phyloP scores from a whole-genome alignment of 441 rosid genomes.

The Gossypium gossypioides region DNA sequence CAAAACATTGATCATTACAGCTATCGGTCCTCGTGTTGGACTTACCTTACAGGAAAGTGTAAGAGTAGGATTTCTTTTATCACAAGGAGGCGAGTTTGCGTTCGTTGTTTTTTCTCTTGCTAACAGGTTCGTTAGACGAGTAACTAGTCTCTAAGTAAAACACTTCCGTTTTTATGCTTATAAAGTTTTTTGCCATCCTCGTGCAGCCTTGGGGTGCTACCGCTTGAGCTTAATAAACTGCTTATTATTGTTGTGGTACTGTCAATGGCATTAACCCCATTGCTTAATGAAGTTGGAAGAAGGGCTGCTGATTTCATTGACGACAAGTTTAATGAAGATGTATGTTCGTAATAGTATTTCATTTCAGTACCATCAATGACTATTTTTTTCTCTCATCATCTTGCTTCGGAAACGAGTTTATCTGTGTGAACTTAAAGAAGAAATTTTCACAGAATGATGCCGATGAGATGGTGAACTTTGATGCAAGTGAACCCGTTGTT shows the following conservation, averaged over 20 bases:
- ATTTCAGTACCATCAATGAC: slow-evolving; percentile 7
- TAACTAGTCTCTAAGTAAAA: slow-evolving; percentile 12
- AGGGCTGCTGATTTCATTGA: slow-evolving; percentile 72
- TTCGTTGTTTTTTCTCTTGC: slow-evolving; percentile 93
- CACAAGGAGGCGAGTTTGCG: slow-evolving; percentile 97
- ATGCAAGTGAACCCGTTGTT: slow-evolving; percentile 75
- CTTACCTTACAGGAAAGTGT: slow-evolving; percentile 80
- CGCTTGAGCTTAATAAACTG: slow-evolving; percentile 96
- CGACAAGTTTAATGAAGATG: slow-evolving; percentile 34
- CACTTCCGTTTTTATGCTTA: slow-evolving; percentile 15
- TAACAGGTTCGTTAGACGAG: slow-evolving; percentile 48
- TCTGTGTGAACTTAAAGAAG: slow-evolving; percentile 8
- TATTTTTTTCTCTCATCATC: neutral
- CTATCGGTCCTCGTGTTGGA: slow-evolving; percentile 92
- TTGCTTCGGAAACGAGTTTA: neutral
- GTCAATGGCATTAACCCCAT: slow-evolving; percentile 95
- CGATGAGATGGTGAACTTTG: slow-evolving; percentile 45
- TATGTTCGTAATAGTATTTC: slow-evolving; percentile 20
- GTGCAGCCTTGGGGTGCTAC: slow-evolving; percentile 88
- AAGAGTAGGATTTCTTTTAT: slow-evolving; percentile 77
- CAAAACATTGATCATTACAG: slow-evolving; percentile 80
- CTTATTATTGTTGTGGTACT: slow-evolving; percentile 92
- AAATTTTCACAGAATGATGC: slow-evolving; percentile 34
- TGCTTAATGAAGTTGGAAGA: slow-evolving; percentile 78
- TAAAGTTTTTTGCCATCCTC: slow-evolving; percentile 13